These are phyloP conservation scores for Tritrichomonas foetus DNA, from an alignment of 208 protist species.

Conservation along the genomic window DNA sequence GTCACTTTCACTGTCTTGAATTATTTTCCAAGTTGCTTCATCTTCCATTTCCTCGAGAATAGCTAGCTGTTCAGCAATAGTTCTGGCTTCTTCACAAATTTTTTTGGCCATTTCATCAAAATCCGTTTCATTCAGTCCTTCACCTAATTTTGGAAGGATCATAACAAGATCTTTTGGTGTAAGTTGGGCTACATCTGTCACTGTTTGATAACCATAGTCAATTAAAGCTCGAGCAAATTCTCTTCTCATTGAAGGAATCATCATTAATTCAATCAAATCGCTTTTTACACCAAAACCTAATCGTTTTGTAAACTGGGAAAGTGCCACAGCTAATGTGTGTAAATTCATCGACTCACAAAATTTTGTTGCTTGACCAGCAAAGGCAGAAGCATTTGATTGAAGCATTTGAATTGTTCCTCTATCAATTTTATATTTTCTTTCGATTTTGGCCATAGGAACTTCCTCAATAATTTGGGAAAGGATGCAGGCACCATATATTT, in stretches of 20 bases:
- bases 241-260: not conserved
- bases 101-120: too few relatives aligned
- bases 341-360: not conserved
- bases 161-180: not conserved
- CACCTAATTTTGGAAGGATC: too few relatives aligned
- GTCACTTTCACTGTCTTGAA: too few relatives aligned
- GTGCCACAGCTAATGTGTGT: not conserved
- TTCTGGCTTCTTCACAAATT: too few relatives aligned
- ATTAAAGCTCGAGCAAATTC: not conserved
- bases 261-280: not conserved
- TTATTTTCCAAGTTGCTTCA: too few relatives aligned
- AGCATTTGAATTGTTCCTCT: conserved; percentile 22
- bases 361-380: conserved; percentile 14
- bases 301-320: not conserved
- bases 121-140: too few relatives aligned
- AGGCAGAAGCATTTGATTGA: not conserved
- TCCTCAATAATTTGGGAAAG: not conserved
- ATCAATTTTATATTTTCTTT: not conserved
- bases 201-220: not conserved
- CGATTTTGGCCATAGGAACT: not conserved
- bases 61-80: too few relatives aligned
- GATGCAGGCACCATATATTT: not conserved
- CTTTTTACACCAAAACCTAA: not conserved
- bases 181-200: not conserved
- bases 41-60: too few relatives aligned